Evolutionary conservation across 2,329 filamentous ascomycete genomes (phyloP), one percentile per base, ranked within the genome.

Genomic region (Didymella glomerata): DNA sequence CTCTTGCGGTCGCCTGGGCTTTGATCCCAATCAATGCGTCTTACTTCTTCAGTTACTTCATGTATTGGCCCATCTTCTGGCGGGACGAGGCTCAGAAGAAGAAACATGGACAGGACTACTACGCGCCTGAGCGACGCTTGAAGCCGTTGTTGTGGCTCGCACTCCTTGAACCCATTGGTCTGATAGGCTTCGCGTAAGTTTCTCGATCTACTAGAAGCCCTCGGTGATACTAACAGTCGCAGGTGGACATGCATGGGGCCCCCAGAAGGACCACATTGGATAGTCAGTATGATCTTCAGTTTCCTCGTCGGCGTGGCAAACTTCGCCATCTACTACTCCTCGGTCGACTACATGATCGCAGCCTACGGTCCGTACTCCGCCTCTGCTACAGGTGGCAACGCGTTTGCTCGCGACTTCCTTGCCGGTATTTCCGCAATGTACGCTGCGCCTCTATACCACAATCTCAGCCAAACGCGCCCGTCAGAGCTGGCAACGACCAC

Each of bases 271-370:
- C 71, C 88, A 3, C 86, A 88, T 68, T 92, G 90, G 89, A 86
- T 90, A 30, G 87, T 82, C 0, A 86, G 86, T 7, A 85, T 89
- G 79, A 77, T 91, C 49, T 90, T 88, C 62, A 82, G 83, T 2
- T 82, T 82, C 40, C 79, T 91, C 28, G 86, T 92, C 49, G 90
- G 89, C 18, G 86, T 92, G 47, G 89, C 89, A 55, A 92, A 69
- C 57, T 90, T 89, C 48, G 78, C 84, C 38, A 90, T 90, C 60
- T 90, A 91, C 78, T 90, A 90, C 86, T 87, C 88, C 0, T 91
- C 89, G 0, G 89, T 91, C 60, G 88, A 92, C 73, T 92, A 92
- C 77, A 91, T 91, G 86, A 84, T 91, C n/a, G 87, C 86, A 45
- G 86, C 88, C 0, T 90, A 91, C 66, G 90, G 89, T 0, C 86